Base-by-base conservation (phyloP, 1,139 yeast genomes). In the Insectozyma bohioensis region DNA sequence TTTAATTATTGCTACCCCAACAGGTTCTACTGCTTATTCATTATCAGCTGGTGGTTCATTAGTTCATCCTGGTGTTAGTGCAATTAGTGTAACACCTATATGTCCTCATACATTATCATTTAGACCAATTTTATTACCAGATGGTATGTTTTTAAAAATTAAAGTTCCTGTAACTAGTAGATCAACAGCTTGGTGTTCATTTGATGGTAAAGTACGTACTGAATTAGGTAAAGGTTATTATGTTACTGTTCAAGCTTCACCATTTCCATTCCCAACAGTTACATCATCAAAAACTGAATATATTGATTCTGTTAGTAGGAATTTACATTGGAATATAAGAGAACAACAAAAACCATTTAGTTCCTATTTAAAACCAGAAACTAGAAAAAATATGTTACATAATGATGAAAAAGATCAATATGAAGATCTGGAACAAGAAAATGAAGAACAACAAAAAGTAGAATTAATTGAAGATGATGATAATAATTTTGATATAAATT, bases 21-120 rank as follows among this genome's bases (percentile, higher is more conserved):
- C 96, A 0, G 95, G 95, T 0, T 85, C 95, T 2, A 87, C 96
- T 0, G 96, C 96, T 0, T 87, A 87, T 54, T 85, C 95, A 1
- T 63, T 87, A 23, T 82, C 94, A 24, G 95, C 96, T 0, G 95
- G 95, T 11, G 96, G 96, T 0, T 80, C 95, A 0, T 67, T 87
- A 32, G 94, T 87, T 2, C 95, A 87, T 48, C 95, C 96, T 0
- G 86, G 86, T 17, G 95, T 87, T 10, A 81, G 87, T 46, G 95
- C 95, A 6, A 84, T 87, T 26, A 80, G 88, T 37, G 87, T 87
- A 3, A 87, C 96, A 0, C 96, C 96, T 0, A 85, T 87, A 40
- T 87, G 96, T 52, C 97, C 96, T 0, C 95, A 87, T 48, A 85
- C 95, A 0, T 67, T 87, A 28, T 85, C 95, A 4, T 87, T 87